Evolutionary conservation across 192 early-diverging fungal genomes (phyloP).

Genomic region (Coemansia asiatica): DNA sequence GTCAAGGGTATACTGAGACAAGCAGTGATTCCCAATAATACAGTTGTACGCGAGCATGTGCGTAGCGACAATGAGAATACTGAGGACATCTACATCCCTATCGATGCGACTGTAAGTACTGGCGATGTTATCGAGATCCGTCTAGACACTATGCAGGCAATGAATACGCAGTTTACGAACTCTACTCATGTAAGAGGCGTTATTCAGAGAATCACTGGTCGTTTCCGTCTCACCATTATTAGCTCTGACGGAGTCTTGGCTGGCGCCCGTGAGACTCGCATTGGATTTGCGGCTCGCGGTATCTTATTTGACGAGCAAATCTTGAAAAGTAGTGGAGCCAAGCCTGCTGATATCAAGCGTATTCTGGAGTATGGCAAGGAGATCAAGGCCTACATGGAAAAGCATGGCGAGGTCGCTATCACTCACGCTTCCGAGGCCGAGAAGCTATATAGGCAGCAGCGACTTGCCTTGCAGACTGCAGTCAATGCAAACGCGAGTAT

Average conservation of each 20-base stretch:
- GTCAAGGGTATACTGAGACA: neutral
- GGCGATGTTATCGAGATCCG: slow-evolving; percentile 51
- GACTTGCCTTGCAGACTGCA: neutral
- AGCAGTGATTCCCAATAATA: neutral
- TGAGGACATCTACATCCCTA: slow-evolving; percentile 26
- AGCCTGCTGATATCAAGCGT: slow-evolving; percentile 7
- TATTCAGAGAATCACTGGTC: slow-evolving; percentile 38
- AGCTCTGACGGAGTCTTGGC: neutral
- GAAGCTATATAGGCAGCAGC: slow-evolving; percentile 18
- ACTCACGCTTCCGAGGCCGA: slow-evolving; percentile 9
- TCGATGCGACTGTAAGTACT: slow-evolving; percentile 27
- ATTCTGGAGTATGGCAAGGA: slow-evolving; percentile 22
- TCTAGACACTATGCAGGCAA: neutral
- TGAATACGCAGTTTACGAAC: neutral
- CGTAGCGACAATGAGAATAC: neutral
- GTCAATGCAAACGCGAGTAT: neutral
- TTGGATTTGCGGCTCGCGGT: slow-evolving; percentile 47
- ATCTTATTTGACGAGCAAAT: slow-evolving; percentile 36
- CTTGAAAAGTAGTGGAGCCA: slow-evolving; percentile 25
- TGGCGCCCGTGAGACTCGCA: slow-evolving; percentile 22
- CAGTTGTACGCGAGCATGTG: slow-evolving; percentile 16
- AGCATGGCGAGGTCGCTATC: slow-evolving; percentile 27
- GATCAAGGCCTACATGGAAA: slow-evolving; percentile 24
- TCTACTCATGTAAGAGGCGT: slow-evolving; percentile 10
- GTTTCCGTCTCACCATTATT: slow-evolving; percentile 40